Evolutionary conservation across 495 filamentous ascomycete species (phyloP), one percentile per base, ranked within the genome.

Genomic region (Penicillium psychrofluorescens): DNA sequence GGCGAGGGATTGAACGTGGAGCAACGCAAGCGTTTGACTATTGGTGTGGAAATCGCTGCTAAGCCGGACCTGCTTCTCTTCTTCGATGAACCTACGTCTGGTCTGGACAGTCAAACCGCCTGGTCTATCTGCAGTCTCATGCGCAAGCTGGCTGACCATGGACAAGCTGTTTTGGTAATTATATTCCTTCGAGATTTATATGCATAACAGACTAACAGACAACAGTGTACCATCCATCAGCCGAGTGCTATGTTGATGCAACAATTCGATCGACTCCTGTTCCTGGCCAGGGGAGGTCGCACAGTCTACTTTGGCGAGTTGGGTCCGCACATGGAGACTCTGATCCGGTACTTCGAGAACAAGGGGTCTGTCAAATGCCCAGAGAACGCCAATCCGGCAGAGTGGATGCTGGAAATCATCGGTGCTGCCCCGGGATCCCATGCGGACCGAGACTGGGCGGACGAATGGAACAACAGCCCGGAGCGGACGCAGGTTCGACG

Each of bases 381-480:
- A 2, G 49, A 63, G 2, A 80, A 81, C 16, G 85, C 84, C 8
- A 96, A 75, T 32, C 88, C 88, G 4, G 90, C 90, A 14, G 90
- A 96, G 61, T 94, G 85, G 85, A 95, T 95, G 86, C 67, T 95
- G 34, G 88, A 94, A 51, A 83, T 88, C 30, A 95, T 91, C 40
- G 90, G 90, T 40, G 87, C 88, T 35, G 89, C 88, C 0, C 88
- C 89, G 4, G 88, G 87, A 16, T 82, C 79, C 13, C 58, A 73
- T 43, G 81, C 80, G 13, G 76, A 86, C 30, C 74, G 81, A 46
- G 86, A 96, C 62, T 96, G 90, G 90, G 70, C 77, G 43, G 61
- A 86, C 40, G 65, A 78, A 7, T 96, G 90, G 90, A 80, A 79
- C 13, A 62, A 81, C 13, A 86, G 80, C 52, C 62, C 76, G 12